Evolutionary conservation across 495 filamentous ascomycete species (phyloP), one percentile per base, ranked within the genome.

Genomic region (Jackrogersella minutella): DNA sequence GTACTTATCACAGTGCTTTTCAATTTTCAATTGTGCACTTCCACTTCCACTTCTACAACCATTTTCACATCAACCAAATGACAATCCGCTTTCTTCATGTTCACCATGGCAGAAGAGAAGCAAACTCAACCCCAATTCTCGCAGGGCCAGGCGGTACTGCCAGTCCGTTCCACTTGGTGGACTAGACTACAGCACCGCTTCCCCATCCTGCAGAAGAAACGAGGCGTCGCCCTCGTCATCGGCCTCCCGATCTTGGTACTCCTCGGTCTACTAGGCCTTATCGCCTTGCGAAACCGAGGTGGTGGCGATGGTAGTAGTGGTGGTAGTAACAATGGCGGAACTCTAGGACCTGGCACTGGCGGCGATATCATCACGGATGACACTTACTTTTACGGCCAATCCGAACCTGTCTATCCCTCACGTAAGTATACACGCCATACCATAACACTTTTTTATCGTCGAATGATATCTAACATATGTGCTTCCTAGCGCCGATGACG

Each of bases 381-480:
- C 58, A 62, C 64, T 2, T 74, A 74, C 24, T 89, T 87, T 8
- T 81, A 85, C 64, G 86, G 77, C 19, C 77, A 82, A 63, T 87
- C 89, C 5, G 88, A 90, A 14, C 88, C 93, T 1, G 95, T 90
- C 83, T 97, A 96, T 74, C 93, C 93, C 0, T 80, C 91, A 0
- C 94, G 93, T 5, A 80, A 78, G n/a, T 93, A 93, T 33, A 91
- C 91, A 26, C 90, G 84, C 0, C 14, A 5, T 37, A 36, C 22
- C 14, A 9, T 21, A 13, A 1, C 1, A 13, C 0, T 17, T 36
- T 16, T 5, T 13, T 17, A 14, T 14, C 9, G 10, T 3, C 14
- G 16, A 28, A 40, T 46, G 16, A 52, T 4, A 52, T 43, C 49
- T 63, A 33, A 64, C 31, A 39, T 13, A 33, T 56, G 24, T 40